Percentiles rank a stretch among this genome's conserved stretches.
These are phyloP conservation scores for Phaeolepiota aurea DNA, from an alignment of 768 basidiomycete genomes.

Conservation along the genomic window DNA sequence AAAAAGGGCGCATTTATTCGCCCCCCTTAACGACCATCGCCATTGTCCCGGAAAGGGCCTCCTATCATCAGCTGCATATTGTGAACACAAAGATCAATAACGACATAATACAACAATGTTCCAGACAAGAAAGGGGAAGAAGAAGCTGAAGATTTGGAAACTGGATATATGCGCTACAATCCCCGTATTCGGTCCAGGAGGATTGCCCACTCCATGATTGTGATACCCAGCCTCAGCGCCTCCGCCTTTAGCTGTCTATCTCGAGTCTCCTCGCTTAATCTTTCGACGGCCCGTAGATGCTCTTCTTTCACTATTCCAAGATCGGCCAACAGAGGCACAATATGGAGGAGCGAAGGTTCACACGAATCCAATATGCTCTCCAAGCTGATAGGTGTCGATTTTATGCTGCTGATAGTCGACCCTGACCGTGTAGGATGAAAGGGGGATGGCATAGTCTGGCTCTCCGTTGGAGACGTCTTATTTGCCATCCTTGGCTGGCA, in stretches of 20 bases:
- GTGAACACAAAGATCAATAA: no score
- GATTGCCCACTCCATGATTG: conserved; percentile 74
- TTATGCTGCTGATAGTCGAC: conserved; percentile 35
- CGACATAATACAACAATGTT: no score
- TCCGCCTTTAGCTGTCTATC: conserved; percentile 65
- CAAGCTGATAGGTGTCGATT: conserved; percentile 30
- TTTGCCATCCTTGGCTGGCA: background rate
- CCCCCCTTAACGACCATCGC: no score
- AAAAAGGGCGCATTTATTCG: no score
- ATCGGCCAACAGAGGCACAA: conserved; percentile 43
- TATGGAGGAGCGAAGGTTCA: conserved; percentile 57
- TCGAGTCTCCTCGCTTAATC: conserved; percentile 56
- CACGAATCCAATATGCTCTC: conserved; percentile 52
- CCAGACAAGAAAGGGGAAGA: no score
- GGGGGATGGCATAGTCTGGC: conserved; percentile 20
- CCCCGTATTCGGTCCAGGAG: conserved; percentile 55
- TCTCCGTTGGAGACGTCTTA: conserved; percentile 12
- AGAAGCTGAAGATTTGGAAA: no score
- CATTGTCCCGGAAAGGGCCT: no score
- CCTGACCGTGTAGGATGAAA: conserved; percentile 30
- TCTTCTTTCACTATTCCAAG: conserved; percentile 54
- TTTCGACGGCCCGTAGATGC: conserved; percentile 54
- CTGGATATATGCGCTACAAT: no score
- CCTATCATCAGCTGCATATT: no score
- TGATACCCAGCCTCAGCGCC: conserved; percentile 59